Evolutionary conservation across 2,329 filamentous ascomycete genomes (phyloP).

Genomic region (Exophiala sideris): DNA sequence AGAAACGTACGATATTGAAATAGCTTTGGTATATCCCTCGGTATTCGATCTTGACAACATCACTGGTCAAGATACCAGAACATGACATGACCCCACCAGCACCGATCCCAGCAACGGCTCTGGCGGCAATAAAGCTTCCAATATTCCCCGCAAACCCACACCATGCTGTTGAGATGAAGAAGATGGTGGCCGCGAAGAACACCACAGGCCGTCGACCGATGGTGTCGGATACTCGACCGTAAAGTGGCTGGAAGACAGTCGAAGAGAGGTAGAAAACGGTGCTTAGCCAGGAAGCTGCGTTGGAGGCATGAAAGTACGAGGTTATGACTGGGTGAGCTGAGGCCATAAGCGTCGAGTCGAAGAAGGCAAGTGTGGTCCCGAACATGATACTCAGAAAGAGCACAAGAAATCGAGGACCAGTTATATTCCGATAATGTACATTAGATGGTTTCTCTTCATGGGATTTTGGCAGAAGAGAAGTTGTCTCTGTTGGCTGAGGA

Average conservation of each 20-base stretch:
- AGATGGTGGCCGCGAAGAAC: conserved; percentile 60
- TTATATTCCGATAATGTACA: conserved; percentile 19
- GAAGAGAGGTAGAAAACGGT: conserved; percentile 75
- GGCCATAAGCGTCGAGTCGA: conserved; percentile 78
- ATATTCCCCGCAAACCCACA: conserved; percentile 67
- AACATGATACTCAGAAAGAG: conserved; percentile 59
- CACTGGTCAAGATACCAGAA: conserved; percentile 67
- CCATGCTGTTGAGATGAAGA: conserved; percentile 63
- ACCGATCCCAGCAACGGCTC: conserved; percentile 69
- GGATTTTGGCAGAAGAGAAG: conserved; percentile 8
- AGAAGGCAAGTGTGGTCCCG: conserved; percentile 58
- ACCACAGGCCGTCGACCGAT: conserved; percentile 61
- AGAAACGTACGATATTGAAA: conserved; percentile 37
- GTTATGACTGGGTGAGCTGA: conserved; percentile 78
- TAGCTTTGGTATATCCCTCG: conserved; percentile 71
- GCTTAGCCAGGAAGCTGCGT: conserved; percentile 77
- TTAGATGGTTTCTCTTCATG: neutral
- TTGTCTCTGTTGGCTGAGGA: conserved; percentile 13
- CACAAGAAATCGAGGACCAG: conserved; percentile 53
- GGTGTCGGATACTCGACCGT: conserved; percentile 71
- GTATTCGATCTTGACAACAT: conserved; percentile 69
- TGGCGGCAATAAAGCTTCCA: conserved; percentile 65
- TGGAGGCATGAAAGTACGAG: conserved; percentile 72
- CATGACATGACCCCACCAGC: conserved; percentile 69
- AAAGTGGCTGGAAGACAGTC: conserved; percentile 71